A percentile compares a stretch with the other conserved stretches of the same genome.
These are phyloP conservation scores for Fusarium chaquense DNA, from an alignment of 2,329 filamentous ascomycete genomes.

Conservation along the genomic window DNA sequence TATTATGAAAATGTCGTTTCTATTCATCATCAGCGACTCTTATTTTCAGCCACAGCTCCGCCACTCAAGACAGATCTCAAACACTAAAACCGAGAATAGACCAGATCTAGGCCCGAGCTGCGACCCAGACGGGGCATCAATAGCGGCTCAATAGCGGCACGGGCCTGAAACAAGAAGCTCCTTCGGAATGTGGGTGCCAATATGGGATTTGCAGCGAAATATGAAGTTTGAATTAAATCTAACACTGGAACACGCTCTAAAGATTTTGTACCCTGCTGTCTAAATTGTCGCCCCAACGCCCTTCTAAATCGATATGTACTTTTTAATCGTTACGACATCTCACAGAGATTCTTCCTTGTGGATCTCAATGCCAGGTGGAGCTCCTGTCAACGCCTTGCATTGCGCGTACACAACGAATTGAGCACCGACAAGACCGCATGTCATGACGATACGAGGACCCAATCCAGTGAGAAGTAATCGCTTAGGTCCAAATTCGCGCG, in stretches of 20 bases:
- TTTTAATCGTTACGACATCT: constrained; percentile 2
- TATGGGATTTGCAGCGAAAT: not conserved
- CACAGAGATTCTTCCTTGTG: constrained; percentile 59
- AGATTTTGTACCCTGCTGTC: not conserved
- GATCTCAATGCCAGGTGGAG: constrained; percentile 64
- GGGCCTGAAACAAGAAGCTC: constrained; percentile 17
- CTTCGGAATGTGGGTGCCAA: constrained; percentile 4
- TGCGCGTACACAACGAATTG: constrained; percentile 69
- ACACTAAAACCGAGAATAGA: constrained; percentile 11
- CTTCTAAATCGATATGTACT: not conserved
- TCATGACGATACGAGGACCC: constrained; percentile 66
- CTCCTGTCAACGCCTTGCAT: constrained; percentile 65
- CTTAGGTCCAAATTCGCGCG: constrained; percentile 63
- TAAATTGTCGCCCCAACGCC: constrained; percentile 27
- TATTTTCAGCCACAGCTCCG: constrained; percentile 20
- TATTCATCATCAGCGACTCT: not conserved
- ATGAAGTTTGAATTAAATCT: constrained; percentile 3
- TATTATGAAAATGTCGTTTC: not conserved
- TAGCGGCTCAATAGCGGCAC: constrained; percentile 32
- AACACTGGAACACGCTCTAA: constrained; percentile 19
- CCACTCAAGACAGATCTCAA: constrained; percentile 25
- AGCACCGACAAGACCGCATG: constrained; percentile 63
- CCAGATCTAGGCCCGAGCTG: constrained; percentile 19
- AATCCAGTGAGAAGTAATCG: constrained; percentile 61
- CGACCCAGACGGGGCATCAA: constrained; percentile 25